phyloP scores from a whole-genome alignment of 768 basidiomycete genomes.

The Cystofilobasidium capitatum region DNA sequence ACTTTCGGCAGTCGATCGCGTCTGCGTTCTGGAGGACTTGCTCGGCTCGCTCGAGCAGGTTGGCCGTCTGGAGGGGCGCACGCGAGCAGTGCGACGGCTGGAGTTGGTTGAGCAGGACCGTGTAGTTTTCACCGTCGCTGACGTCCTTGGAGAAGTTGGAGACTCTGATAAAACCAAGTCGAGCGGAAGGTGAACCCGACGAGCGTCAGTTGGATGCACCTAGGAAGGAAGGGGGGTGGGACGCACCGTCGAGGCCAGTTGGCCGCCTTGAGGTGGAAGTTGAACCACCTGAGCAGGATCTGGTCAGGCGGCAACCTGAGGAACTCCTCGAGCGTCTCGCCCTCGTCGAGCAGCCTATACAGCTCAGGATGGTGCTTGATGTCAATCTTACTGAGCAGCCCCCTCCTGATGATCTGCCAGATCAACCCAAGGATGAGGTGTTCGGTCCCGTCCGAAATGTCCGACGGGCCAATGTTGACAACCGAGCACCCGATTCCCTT shows the following conservation, averaged over 20 bases:
- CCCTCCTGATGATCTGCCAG: slow-evolving; percentile 95
- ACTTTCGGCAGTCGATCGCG: slow-evolving; percentile 86
- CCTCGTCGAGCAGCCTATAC: slow-evolving; percentile 91
- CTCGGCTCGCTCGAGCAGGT: slow-evolving; percentile 76
- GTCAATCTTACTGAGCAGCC: slow-evolving; percentile 86
- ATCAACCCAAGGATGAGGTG: slow-evolving; percentile 95
- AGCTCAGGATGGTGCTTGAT: slow-evolving; percentile 97
- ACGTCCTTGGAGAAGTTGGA: slow-evolving; percentile 97
- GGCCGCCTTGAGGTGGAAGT: slow-evolving; percentile 93
- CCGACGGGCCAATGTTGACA: slow-evolving; percentile 92
- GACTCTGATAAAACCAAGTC: slow-evolving; percentile 50
- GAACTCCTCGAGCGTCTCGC: slow-evolving; percentile 92
- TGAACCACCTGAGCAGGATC: slow-evolving; percentile 97
- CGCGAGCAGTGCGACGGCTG: slow-evolving; percentile 86
- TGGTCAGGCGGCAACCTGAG: slow-evolving; percentile 90
- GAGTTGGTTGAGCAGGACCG: slow-evolving; percentile 86
- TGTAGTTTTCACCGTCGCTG: slow-evolving; percentile 96
- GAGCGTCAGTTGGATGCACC: neutral
- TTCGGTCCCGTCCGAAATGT: slow-evolving; percentile 84
- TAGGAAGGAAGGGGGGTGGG: neutral
- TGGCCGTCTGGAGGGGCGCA: slow-evolving; percentile 76
- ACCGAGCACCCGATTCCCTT: slow-evolving; percentile 98
- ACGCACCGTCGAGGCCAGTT: slow-evolving; percentile 73
- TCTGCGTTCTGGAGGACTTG: slow-evolving; percentile 92
- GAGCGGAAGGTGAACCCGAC: neutral